Conservation (phyloP, 129 eudicot species). For the Dittrichia graveolens region DNA sequence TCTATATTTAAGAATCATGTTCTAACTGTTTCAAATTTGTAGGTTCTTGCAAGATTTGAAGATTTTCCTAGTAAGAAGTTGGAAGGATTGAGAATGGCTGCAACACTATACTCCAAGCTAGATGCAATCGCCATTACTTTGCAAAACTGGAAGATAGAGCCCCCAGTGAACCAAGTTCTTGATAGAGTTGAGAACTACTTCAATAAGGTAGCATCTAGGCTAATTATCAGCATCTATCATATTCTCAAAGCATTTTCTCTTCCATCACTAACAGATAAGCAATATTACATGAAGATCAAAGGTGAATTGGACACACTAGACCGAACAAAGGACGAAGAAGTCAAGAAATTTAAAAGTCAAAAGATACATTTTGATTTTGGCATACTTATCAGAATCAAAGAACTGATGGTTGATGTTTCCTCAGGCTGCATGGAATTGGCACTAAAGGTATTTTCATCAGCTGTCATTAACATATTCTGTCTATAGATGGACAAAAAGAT, state of each 20-base stretch:
- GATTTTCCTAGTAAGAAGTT: slow-evolving; percentile 64
- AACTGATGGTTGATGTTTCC: slow-evolving; percentile 76
- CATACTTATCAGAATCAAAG: slow-evolving; percentile 68
- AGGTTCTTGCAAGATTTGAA: slow-evolving; percentile 65
- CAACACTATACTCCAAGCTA: slow-evolving; percentile 53
- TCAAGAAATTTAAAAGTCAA: slow-evolving; percentile 62
- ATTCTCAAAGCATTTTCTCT: neutral
- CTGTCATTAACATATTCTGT: neutral
- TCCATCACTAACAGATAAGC: slow-evolving; percentile 30
- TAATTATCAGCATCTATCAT: slow-evolving; percentile 1
- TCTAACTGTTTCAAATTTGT: slow-evolving; percentile 4
- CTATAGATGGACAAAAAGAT: neutral
- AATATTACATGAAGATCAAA: slow-evolving; percentile 51
- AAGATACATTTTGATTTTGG: slow-evolving; percentile 77
- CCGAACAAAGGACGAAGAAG: slow-evolving; percentile 75
- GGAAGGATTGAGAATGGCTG: slow-evolving; percentile 72
- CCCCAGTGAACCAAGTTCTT: slow-evolving; percentile 52
- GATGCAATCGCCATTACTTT: slow-evolving; percentile 43
- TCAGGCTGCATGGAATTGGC: slow-evolving; percentile 80
- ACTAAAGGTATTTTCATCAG: slow-evolving; percentile 49
- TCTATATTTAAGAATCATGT: neutral
- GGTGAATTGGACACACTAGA: slow-evolving; percentile 68
- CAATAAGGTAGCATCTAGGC: slow-evolving; percentile 48
- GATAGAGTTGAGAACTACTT: slow-evolving; percentile 62
- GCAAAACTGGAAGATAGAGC: slow-evolving; percentile 56